Evolutionary conservation across 2,329 filamentous ascomycete genomes (phyloP).

Genomic region (Sclerotinia sclerotiorum): DNA sequence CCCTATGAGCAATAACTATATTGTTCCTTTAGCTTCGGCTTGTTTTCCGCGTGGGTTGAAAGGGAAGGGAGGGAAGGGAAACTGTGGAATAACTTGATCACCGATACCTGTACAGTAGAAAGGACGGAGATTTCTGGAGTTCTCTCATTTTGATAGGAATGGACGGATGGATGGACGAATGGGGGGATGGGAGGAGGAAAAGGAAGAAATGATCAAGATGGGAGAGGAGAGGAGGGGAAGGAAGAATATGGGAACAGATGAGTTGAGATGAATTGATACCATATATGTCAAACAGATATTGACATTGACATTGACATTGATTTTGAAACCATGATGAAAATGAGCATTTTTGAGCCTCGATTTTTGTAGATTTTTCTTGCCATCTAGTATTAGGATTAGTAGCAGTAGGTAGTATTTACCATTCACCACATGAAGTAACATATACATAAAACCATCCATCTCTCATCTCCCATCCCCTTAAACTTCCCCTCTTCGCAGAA

Average conservation of each 20-base stretch:
- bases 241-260: not conserved
- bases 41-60: conserved; percentile 5
- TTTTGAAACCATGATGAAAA: not conserved
- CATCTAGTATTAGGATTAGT: too few relatives aligned
- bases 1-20: not conserved
- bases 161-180: not conserved
- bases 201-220: too few relatives aligned
- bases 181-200: not conserved
- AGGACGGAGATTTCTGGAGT: not conserved
- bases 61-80: not conserved
- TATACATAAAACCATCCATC: too few relatives aligned
- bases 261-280: conserved; percentile 2
- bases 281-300: conserved; percentile 4
- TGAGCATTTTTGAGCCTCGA: not conserved
- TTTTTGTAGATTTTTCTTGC: too few relatives aligned
- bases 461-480: too few relatives aligned
- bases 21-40: conserved; percentile 11
- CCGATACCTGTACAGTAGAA: conserved; percentile 18
- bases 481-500: too few relatives aligned
- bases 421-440: too few relatives aligned
- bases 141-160: conserved; percentile 1
- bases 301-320: not conserved
- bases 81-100: conserved; percentile 5
- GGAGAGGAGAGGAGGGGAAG: too few relatives aligned
- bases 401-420: too few relatives aligned